Percentiles rank a stretch among this genome's conserved stretches.
Evolutionary conservation across 495 filamentous ascomycete genomes (phyloP).

Genomic region (Penicillium angulare): DNA sequence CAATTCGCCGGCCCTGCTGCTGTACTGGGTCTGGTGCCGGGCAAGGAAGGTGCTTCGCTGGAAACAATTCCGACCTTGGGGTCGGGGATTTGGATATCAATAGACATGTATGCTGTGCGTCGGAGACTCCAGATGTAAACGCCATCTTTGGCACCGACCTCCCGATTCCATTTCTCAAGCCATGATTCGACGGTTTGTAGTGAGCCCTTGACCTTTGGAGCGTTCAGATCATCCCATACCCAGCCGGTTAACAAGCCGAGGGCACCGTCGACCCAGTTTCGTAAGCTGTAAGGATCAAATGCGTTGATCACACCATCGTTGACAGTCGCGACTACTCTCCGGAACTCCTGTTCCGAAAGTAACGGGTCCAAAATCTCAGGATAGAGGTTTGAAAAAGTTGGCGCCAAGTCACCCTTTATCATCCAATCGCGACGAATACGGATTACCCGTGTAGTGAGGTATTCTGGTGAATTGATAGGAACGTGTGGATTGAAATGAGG

Average conservation of each 20-base stretch:
- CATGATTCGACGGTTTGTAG: slow-evolving; percentile 66
- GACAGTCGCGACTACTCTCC: slow-evolving; percentile 70
- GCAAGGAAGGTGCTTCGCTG: slow-evolving; percentile 34
- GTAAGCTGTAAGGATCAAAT: slow-evolving; percentile 68
- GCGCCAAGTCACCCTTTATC: slow-evolving; percentile 83
- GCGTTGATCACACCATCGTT: slow-evolving; percentile 69
- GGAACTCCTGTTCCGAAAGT: slow-evolving; percentile 76
- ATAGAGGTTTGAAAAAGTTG: slow-evolving; percentile 89
- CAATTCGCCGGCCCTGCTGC: slow-evolving; percentile 22
- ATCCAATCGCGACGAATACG: slow-evolving; percentile 90
- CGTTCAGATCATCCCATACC: slow-evolving; percentile 88
- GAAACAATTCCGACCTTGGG: slow-evolving; percentile 62
- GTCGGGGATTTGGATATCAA: slow-evolving; percentile 84
- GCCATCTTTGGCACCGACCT: slow-evolving; percentile 54
- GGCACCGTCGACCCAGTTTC: slow-evolving; percentile 73
- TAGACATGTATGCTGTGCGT: slow-evolving; percentile 82
- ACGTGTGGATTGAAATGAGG: slow-evolving; percentile 94
- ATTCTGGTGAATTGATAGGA: slow-evolving; percentile 69
- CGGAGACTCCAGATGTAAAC: slow-evolving; percentile 75
- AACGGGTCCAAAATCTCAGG: slow-evolving; percentile 91
- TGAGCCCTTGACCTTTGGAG: slow-evolving; percentile 66
- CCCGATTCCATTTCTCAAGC: slow-evolving; percentile 77
- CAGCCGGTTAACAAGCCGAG: slow-evolving; percentile 81
- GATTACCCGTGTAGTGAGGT: slow-evolving; percentile 79
- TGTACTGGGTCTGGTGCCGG: slow-evolving; percentile 41